Conservation (phyloP, 2,329 filamentous ascomycete genomes). For the Trichoderma pleuroti region DNA sequence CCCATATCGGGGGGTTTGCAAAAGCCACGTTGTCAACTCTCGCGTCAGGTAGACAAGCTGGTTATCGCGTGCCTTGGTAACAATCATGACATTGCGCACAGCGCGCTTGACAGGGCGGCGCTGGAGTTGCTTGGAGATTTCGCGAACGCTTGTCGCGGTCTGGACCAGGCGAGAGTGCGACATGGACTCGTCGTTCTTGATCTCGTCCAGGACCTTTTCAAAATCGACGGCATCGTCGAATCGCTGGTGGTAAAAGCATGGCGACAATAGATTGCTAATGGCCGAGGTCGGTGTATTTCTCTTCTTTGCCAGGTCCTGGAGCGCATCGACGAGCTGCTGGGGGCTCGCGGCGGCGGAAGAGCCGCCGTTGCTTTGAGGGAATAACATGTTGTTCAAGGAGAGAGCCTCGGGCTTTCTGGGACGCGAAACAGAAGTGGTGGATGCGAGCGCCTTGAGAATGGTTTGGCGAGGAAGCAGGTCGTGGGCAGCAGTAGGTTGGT, state of each 20-base stretch:
- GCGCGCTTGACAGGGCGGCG: slow-evolving; percentile 87
- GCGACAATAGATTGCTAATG: slow-evolving; percentile 72
- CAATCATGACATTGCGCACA: slow-evolving; percentile 94
- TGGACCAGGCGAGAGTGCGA: slow-evolving; percentile 92
- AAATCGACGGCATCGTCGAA: slow-evolving; percentile 97
- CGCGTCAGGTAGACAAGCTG: slow-evolving; percentile 83
- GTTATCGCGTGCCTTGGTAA: slow-evolving; percentile 96
- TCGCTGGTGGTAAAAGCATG: slow-evolving; percentile 95
- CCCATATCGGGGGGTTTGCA: slow-evolving; percentile 84
- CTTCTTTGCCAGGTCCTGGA: slow-evolving; percentile 50
- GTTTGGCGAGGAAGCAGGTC: slow-evolving; percentile 72
- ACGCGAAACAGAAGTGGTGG: slow-evolving; percentile 38
- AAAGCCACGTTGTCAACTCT: slow-evolving; percentile 82
- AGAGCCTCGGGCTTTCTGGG: slow-evolving; percentile 61
- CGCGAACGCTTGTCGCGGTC: slow-evolving; percentile 89
- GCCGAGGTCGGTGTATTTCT: slow-evolving; percentile 37
- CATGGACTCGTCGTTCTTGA: slow-evolving; percentile 81
- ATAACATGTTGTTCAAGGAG: slow-evolving; percentile 54
- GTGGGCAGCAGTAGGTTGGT: slow-evolving; percentile 53
- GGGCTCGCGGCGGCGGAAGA: slow-evolving; percentile 30
- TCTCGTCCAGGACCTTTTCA: slow-evolving; percentile 90
- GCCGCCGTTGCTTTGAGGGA: slow-evolving; percentile 5
- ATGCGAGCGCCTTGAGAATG: slow-evolving; percentile 76
- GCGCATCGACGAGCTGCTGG: slow-evolving; percentile 61
- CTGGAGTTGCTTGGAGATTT: slow-evolving; percentile 93